Base-by-base conservation (phyloP, 2,329 filamentous ascomycete species). In the Drechslera avenae region DNA sequence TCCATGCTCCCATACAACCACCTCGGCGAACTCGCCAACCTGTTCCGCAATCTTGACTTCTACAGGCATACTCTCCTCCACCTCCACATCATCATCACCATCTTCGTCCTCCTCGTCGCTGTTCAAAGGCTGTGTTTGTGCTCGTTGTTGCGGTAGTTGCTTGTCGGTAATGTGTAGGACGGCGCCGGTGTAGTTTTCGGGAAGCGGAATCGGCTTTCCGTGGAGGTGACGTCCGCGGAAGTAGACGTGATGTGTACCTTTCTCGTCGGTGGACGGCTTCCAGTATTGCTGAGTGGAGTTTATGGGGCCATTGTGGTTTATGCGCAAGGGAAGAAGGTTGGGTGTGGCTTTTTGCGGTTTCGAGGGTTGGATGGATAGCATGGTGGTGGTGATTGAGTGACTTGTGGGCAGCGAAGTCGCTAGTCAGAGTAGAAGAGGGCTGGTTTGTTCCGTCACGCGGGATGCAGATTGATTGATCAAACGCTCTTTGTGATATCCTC, bases 1-100 rank as follows among this genome's bases (percentile, higher is more conserved):
- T 60, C 94, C 91, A 71, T 96, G 91, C 0, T 83, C 86, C 92
- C 92, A 97, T n/a, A 96, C 81, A 3, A 90, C 75, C 42, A 96
- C 71, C 46, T 88, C 80, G 5, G 91, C 84, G 67, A 97, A 97
- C 13, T 79, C 79, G 1, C 85, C 86, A 16, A 86, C 78, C 35
- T 84, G 78, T 42, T 88, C 81, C 60, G 93, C 72, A 1, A 81
- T 75, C 43, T 65, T 71, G 32, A 70, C 60, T 14, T 73, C 68
- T 5, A 64, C 60, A 2, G 54, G 36, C 0, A 57, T 50, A 5
- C 62, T 63, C 4, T 59, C 61, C 5, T 56, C 60, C 7, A 59
- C 55, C 1, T 18, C 39, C n/a, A n/a, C n/a, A 4, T 58, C 59
- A 0, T 62, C 60, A 3, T 56, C 26, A 7, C 10, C 33, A 3